Evolutionary conservation across 2,329 filamentous ascomycete species (phyloP).

Genomic region (Volutella citrinella): DNA sequence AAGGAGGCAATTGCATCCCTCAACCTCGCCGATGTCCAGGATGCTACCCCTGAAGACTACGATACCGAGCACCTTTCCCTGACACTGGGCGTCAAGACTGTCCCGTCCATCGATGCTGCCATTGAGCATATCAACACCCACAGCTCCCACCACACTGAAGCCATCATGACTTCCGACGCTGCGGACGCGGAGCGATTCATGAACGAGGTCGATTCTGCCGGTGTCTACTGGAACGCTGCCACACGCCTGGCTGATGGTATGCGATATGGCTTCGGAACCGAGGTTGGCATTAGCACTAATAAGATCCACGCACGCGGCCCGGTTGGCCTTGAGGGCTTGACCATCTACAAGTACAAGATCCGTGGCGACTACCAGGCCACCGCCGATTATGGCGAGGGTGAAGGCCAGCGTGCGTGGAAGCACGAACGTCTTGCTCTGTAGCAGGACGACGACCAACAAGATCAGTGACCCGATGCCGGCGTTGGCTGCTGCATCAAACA

Average conservation of each 20-base stretch:
- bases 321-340: slow-evolving; percentile 89
- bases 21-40: slow-evolving; percentile 52
- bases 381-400: slow-evolving; percentile 66
- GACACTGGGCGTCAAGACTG: slow-evolving; percentile 77
- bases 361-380: slow-evolving; percentile 81
- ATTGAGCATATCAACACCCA: slow-evolving; percentile 88
- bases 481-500: no score
- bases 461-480: no score
- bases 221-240: slow-evolving; percentile 96
- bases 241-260: slow-evolving; percentile 95
- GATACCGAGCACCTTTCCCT: slow-evolving; percentile 87
- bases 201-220: slow-evolving; percentile 80
- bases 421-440: slow-evolving; percentile 53
- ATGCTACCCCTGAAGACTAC: slow-evolving; percentile 70
- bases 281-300: slow-evolving; percentile 98
- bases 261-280: slow-evolving; percentile 95
- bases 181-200: slow-evolving; percentile 77
- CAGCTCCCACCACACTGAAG: slow-evolving; percentile 92
- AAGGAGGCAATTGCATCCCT: slow-evolving; percentile 58
- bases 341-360: slow-evolving; percentile 96
- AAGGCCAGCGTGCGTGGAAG: slow-evolving; percentile 56
- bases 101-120: slow-evolving; percentile 66
- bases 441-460: not conserved
- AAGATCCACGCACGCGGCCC: slow-evolving; percentile 95
- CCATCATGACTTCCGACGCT: slow-evolving; percentile 71